Evolutionary conservation across 805 yeast genomes (phyloP).

Genomic region (Grigorovia yakushimaensis): DNA sequence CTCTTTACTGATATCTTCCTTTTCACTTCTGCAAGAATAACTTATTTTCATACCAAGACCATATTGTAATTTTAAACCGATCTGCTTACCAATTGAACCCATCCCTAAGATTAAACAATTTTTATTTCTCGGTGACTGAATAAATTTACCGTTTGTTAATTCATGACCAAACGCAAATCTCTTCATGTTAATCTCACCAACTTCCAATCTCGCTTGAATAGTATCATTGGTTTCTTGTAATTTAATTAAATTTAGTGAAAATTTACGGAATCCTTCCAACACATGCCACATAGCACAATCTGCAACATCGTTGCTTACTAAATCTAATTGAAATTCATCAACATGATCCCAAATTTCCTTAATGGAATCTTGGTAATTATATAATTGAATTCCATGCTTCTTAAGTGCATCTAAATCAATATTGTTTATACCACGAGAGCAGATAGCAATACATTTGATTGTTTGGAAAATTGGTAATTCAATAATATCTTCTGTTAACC

Average conservation of each 20-base stretch:
- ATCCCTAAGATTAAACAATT: slow-evolving; percentile 48
- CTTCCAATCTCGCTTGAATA: slow-evolving; percentile 30
- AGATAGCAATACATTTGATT: slow-evolving; percentile 40
- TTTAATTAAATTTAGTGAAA: slow-evolving; percentile 30
- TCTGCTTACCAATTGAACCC: slow-evolving; percentile 50
- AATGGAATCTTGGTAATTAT: slow-evolving; percentile 31
- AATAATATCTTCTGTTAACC: slow-evolving; percentile 36
- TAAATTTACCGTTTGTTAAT: slow-evolving; percentile 26
- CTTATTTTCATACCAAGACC: slow-evolving; percentile 50
- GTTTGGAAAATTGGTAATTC: slow-evolving; percentile 26
- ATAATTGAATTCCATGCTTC: slow-evolving; percentile 33
- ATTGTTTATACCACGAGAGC: slow-evolving; percentile 51
- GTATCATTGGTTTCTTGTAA: slow-evolving; percentile 32
- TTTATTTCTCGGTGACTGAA: slow-evolving; percentile 40
- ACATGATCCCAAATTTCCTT: slow-evolving; percentile 3
- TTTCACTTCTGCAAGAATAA: slow-evolving; percentile 41
- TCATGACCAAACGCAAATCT: slow-evolving; percentile 34
- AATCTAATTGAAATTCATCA: slow-evolving; percentile 14
- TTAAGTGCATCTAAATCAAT: slow-evolving; percentile 37
- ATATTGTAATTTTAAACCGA: slow-evolving; percentile 38
- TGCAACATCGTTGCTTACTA: slow-evolving; percentile 56
- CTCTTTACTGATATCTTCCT: slow-evolving; percentile 10
- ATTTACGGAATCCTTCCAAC: slow-evolving; percentile 45
- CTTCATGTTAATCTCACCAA: background rate
- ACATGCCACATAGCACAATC: slow-evolving; percentile 52